Conservation (phyloP, 1,139 yeast species). For the Blastobotrys buckinghamii region DNA sequence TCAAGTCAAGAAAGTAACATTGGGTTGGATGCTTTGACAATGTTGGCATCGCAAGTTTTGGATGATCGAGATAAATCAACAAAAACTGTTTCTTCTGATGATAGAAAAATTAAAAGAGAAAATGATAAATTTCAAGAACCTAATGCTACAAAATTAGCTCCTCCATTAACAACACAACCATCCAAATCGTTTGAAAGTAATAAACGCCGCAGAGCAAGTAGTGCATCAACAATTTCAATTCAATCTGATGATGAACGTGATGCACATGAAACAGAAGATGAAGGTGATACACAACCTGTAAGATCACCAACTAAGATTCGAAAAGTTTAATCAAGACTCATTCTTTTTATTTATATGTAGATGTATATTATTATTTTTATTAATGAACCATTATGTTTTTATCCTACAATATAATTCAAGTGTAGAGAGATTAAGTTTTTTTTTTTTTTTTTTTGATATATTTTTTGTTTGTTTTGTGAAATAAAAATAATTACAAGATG, state of each 20-base stretch:
- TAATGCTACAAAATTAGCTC: not conserved
- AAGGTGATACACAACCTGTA: slow-evolving; percentile 8
- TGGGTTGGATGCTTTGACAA: slow-evolving; percentile 30
- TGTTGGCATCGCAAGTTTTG: slow-evolving; percentile 34
- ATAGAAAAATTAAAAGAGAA: not conserved
- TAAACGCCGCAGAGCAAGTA: slow-evolving; percentile 31
- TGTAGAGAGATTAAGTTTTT: not conserved
- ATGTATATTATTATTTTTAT: not conserved
- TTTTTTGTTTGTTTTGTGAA: not conserved
- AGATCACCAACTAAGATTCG: not conserved
- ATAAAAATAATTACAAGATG: not conserved
- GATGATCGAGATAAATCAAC: slow-evolving; percentile 11
- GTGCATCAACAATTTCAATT: slow-evolving; percentile 33
- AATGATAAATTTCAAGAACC: slow-evolving; percentile 18
- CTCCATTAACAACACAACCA: not conserved
- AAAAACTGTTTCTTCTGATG: not conserved
- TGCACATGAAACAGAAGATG: slow-evolving; percentile 14
- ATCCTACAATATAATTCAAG: no score
- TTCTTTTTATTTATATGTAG: not conserved
- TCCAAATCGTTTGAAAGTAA: slow-evolving; percentile 10
- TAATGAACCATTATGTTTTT: no score
- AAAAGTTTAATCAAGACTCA: not conserved
- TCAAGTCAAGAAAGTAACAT: slow-evolving; percentile 12
- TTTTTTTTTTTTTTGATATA: not conserved
- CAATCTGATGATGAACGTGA: slow-evolving; percentile 20